phyloP scores from a whole-genome alignment of 176 grass and related monocot genomes.

The Oryza officinalis region DNA sequence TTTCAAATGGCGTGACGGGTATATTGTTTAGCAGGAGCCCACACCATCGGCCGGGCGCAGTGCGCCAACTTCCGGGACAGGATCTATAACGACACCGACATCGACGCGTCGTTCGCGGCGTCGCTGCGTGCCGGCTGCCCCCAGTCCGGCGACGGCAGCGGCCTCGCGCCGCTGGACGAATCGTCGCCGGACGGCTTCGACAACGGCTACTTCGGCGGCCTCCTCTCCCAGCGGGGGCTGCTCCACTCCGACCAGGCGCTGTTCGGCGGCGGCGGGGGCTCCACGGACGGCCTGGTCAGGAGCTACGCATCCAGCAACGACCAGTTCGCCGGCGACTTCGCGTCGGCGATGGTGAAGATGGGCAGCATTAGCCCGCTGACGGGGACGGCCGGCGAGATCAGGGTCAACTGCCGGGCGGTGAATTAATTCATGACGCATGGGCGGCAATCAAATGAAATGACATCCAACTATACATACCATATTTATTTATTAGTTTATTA shows the following conservation, averaged over 20 bases:
- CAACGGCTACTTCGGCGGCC: constrained; percentile 51
- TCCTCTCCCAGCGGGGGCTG: constrained; percentile 31
- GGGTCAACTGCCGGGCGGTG: constrained; percentile 47
- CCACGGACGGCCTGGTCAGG: constrained; percentile 29
- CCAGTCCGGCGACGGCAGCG: constrained; percentile 33
- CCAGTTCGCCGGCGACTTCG: constrained; percentile 42
- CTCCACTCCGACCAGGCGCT: constrained; percentile 69
- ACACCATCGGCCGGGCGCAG: constrained; percentile 72
- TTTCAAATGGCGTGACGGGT: no score
- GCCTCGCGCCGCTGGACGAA: constrained; percentile 42
- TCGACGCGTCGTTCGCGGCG: constrained; percentile 46
- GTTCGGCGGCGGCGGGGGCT: constrained; percentile 29
- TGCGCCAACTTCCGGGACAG: constrained; percentile 58
- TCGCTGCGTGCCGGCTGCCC: constrained; percentile 50
- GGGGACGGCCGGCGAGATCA: constrained; percentile 43
- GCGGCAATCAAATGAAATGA: neutral
- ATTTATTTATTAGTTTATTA: neutral
- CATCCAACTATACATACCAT: neutral
- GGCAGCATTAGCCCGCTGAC: constrained; percentile 44
- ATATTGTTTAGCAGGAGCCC: constrained; percentile 40
- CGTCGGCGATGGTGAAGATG: constrained; percentile 49
- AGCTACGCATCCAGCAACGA: constrained; percentile 21
- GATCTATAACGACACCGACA: constrained; percentile 76
- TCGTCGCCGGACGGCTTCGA: constrained; percentile 48
- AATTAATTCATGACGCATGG: constrained; percentile 15